Percentiles rank a stretch among this genome's conserved stretches.
These are phyloP conservation scores for Platanthera zijinensis DNA, from an alignment of 106 monocot species.

Conservation along the genomic window DNA sequence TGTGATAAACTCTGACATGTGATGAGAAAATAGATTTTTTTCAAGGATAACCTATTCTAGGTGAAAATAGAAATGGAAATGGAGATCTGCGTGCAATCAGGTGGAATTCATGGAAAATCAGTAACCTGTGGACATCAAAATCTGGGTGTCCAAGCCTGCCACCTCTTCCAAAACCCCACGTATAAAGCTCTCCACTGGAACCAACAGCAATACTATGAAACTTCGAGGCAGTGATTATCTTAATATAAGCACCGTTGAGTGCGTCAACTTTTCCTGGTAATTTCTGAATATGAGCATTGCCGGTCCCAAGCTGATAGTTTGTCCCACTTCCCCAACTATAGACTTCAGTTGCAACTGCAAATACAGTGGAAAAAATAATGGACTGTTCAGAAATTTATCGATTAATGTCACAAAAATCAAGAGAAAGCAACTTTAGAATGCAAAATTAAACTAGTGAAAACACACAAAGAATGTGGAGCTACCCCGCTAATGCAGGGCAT, in stretches of 20 bases:
- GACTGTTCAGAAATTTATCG: not conserved
- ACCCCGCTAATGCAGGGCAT: no score
- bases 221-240: conserved; percentile 66
- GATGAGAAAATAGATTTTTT: not conserved
- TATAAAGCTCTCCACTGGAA: conserved; percentile 75
- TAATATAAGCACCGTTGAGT: conserved; percentile 63
- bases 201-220: conserved; percentile 91
- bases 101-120: not conserved
- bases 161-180: conserved; percentile 98
- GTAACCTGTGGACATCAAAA: conserved; percentile 96
- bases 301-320: conserved; percentile 98
- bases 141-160: conserved; percentile 98
- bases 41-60: not conserved
- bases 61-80: not conserved
- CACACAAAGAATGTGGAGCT: no score
- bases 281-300: conserved; percentile 95
- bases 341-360: conserved; percentile 79
- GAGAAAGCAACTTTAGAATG: not conserved
- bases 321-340: conserved; percentile 99
- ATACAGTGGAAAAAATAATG: conserved; percentile 2
- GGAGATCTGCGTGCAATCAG: not conserved
- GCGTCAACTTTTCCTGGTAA: conserved; percentile 91
- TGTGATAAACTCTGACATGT: not conserved
- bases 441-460: not conserved
- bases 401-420: not conserved